Base-by-base conservation (phyloP, 768 basidiomycete genomes). In the Termitomyces sp. region DNA sequence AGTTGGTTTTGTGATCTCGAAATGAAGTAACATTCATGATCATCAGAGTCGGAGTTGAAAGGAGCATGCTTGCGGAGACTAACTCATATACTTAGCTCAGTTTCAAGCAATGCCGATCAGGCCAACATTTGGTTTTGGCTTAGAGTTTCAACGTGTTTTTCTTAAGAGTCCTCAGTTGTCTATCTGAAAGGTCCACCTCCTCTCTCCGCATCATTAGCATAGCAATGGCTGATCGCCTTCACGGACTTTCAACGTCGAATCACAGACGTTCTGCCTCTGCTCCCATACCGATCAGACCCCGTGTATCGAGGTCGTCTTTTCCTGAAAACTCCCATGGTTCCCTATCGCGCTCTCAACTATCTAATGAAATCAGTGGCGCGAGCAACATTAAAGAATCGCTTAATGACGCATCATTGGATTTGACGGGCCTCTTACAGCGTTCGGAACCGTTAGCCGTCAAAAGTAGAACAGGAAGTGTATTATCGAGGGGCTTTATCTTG, bases 401-500 rank as follows among this genome's bases (percentile, higher is more conserved):
- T 30, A 53, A 61, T 31, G 63, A 66, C 31, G 68, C 67, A 1
- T 75, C 82, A 12, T 69, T 87, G 36, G 88, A 92, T 70, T 73
- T 89, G 30, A 85, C 86, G 72, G 74, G 75, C 51, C 79, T 78
- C 61, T 77, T 92, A 7, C 80, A 85, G 60, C 83, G 83, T 22
- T 87, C 88, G 33, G 87, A 82, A 52, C 77, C 86, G 1, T 86
- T 86, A 1, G 80, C 95, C 36, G 93, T 95, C 57, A 93, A 93
- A 75, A 87, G 89, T 6, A 80, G 93, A 58, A 78, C 80, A 0
- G 93, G 93, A 18, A 91, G 89, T 65, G 93, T 96, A 36, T 76
- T 96, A 6, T 87, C 89, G 4, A 76, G 93, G 61, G 92, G 94
- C 0, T 93, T 95, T 70, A 95, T 99, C 57, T 75, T 99, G 65